Evolutionary conservation across 495 filamentous ascomycete genomes (phyloP), one percentile per base, ranked within the genome.

Genomic region (Astrothelium macrocarpum): DNA sequence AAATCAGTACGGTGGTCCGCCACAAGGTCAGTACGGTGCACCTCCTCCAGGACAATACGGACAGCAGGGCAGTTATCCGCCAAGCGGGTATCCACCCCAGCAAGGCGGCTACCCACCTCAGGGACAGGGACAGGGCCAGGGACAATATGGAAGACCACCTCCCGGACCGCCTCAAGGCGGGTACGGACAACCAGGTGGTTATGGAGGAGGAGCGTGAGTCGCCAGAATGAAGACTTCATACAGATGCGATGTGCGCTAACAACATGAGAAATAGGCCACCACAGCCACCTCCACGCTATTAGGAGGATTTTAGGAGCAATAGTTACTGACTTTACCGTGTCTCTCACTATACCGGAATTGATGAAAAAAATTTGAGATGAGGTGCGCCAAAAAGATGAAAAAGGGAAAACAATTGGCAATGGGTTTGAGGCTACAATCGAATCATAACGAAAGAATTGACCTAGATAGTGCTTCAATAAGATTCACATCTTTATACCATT

Each of bases 1-100:
- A 12, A 62, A 64, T 10, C 62, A 69, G 29, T 70, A 70, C 34
- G 71, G 72, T 26, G 66, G 42, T 23, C 74, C 72, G 32, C 74
- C 66, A 9, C 70, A 59, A 31, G 65, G 65, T 7, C 71, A 71
- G 60, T 77, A 76, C 53, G 72, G 74, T 20, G 68, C 49, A 20
- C 70, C 67, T 58, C 71, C 63, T 26, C 72, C 66, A 14, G 69
- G 71, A 23, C 67, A 56, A 25, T 56, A 56, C 16, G 49, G 49
- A 11, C 62, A 62, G 36, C 60, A 62, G n/a, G 23, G 64, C n/a
- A 39, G 43, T 36, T 65, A 65, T 25, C 70, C 59, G 63, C 66
- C 65, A 32, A 60, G 67, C n/a, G 68, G 70, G 1, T 69, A 67
- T 45, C 65, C 60, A 53, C 65, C 65, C 3, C 65, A 64, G 62